These are phyloP conservation scores for Saccharomyces hybrid DNA, from an alignment of 1,139 yeast genomes.

Conservation along the genomic window DNA sequence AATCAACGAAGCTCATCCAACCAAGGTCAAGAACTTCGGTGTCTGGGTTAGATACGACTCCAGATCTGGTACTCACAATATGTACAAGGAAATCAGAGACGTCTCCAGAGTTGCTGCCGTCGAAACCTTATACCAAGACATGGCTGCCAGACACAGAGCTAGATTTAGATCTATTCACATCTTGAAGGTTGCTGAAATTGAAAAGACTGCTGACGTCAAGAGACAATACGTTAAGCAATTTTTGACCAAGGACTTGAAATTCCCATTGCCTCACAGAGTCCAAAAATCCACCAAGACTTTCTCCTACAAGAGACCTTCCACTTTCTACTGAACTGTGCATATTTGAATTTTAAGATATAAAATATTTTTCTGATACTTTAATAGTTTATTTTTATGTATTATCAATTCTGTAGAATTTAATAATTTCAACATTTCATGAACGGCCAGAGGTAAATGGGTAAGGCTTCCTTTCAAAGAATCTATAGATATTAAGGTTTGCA, in stretches of 20 bases:
- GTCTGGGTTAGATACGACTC: slow-evolving; percentile 99
- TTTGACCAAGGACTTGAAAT: slow-evolving; percentile 91
- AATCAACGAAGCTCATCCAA: slow-evolving; percentile 93
- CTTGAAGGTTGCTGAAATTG: slow-evolving; percentile 97
- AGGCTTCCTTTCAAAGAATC: background rate
- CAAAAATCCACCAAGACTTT: slow-evolving; percentile 82
- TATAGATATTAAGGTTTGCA: background rate
- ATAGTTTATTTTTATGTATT: slow-evolving; percentile 4
- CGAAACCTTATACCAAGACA: slow-evolving; percentile 97
- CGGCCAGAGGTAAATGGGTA: background rate
- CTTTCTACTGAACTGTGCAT: slow-evolving; percentile 65
- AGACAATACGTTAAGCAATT: slow-evolving; percentile 99
- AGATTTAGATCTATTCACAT: slow-evolving; percentile 99
- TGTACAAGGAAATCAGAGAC: slow-evolving; percentile 99
- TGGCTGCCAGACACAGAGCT: slow-evolving; percentile 99
- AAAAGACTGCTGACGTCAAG: slow-evolving; percentile 96
- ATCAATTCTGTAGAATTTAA: slow-evolving; percentile 9
- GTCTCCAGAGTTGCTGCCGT: slow-evolving; percentile 99
- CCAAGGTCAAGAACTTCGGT: slow-evolving; percentile 99
- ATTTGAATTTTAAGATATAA: slow-evolving; percentile 1
- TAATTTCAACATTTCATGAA: slow-evolving; percentile 5
- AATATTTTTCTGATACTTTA: background rate
- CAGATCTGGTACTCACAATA: slow-evolving; percentile 99
- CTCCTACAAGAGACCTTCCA: slow-evolving; percentile 91
- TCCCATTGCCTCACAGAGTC: slow-evolving; percentile 99